Conservation (phyloP, 1,139 yeast species). For the Candida frijolesensis region DNA sequence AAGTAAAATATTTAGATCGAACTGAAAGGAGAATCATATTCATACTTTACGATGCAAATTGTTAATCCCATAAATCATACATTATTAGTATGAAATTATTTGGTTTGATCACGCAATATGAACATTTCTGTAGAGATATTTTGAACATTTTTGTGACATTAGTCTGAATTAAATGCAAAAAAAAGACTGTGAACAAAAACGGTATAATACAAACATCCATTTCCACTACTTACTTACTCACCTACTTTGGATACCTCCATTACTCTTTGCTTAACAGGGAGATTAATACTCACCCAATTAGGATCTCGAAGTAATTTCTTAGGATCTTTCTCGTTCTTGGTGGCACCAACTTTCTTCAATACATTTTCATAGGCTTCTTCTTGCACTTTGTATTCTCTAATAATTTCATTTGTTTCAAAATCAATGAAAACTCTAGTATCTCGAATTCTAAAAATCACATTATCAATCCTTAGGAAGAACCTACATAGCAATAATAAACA, state of each 20-base stretch:
- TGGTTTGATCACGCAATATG: too few species aligned
- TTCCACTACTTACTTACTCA: background rate
- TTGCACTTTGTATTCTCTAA: slow-evolving; percentile 78
- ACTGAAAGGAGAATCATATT: too few species aligned
- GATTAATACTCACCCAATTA: slow-evolving; percentile 73
- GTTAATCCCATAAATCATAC: too few species aligned
- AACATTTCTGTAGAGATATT: too few species aligned
- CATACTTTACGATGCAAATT: too few species aligned
- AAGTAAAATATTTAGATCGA: too few species aligned
- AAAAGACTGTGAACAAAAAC: too few species aligned
- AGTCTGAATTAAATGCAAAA: too few species aligned
- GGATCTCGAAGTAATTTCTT: slow-evolving; percentile 76
- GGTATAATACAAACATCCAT: background rate
- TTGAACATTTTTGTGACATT: too few species aligned
- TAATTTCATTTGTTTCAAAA: slow-evolving; percentile 61
- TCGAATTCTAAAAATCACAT: slow-evolving; percentile 78
- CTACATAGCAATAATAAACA: slow-evolving; percentile 74
- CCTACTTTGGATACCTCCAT: slow-evolving; percentile 9
- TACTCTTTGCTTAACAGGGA: slow-evolving; percentile 40
- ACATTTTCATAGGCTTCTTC: slow-evolving; percentile 68
- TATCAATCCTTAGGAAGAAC: slow-evolving; percentile 84
- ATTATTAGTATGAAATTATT: too few species aligned
- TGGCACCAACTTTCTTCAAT: slow-evolving; percentile 34
- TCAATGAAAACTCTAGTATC: slow-evolving; percentile 87
- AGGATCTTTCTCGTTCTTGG: slow-evolving; percentile 58